Evolutionary conservation across 2,329 filamentous ascomycete genomes (phyloP).

Genomic region (Reticulascus tulasneorum): DNA sequence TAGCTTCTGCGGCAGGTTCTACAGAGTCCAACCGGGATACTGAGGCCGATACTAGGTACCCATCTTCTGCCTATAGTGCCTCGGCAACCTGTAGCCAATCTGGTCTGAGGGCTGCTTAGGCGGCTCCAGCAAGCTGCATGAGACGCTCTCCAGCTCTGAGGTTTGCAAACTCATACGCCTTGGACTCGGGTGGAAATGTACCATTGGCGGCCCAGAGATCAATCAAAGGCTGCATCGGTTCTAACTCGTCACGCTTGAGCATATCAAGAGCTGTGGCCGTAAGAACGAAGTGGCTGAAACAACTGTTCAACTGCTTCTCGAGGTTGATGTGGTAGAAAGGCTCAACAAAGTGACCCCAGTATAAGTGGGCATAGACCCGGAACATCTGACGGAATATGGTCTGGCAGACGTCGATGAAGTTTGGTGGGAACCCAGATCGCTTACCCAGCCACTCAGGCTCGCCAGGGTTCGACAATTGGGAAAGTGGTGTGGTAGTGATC

Average conservation of each 20-base stretch:
- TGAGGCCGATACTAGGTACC: not conserved
- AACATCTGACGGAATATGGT: constrained; percentile 98
- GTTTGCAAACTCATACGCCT: constrained; percentile 63
- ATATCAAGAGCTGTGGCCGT: constrained; percentile 79
- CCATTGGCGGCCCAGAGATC: constrained; percentile 89
- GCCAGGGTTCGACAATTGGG: constrained; percentile 56
- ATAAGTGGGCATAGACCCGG: constrained; percentile 94
- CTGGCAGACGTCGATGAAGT: constrained; percentile 87
- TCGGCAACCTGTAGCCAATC: not conserved
- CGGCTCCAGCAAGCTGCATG: constrained; percentile 41
- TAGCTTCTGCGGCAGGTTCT: not conserved
- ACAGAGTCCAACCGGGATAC: no score
- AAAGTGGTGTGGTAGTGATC: constrained; percentile 55
- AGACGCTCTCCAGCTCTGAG: constrained; percentile 56
- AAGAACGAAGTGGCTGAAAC: constrained; percentile 80
- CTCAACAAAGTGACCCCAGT: constrained; percentile 90
- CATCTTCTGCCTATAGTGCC: not conserved
- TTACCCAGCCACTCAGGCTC: constrained; percentile 82
- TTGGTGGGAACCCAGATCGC: constrained; percentile 84
- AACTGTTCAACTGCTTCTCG: constrained; percentile 79
- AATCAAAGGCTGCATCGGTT: constrained; percentile 93
- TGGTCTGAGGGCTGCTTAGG: constrained; percentile 6
- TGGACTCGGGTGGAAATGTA: constrained; percentile 74
- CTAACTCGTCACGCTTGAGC: constrained; percentile 82
- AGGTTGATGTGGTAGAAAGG: constrained; percentile 80